These are phyloP conservation scores for Powellomyces hirtus DNA, from an alignment of 192 early-diverging fungal genomes.

Conservation along the genomic window DNA sequence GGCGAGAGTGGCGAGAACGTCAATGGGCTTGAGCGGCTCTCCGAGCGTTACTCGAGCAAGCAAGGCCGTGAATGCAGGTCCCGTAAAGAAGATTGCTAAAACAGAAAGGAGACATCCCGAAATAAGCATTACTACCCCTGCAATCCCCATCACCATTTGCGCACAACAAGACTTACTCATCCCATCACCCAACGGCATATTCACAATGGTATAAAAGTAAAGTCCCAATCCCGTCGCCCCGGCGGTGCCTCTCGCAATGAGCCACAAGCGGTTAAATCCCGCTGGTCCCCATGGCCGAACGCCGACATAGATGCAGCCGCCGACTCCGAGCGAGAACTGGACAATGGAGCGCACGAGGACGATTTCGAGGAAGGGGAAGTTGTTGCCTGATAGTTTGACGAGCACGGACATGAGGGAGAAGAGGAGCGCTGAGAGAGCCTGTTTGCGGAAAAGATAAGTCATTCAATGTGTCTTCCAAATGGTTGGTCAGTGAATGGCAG, in stretches of 20 bases:
- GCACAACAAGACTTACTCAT: conserved; percentile 56
- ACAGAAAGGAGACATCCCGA: background rate
- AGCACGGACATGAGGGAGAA: conserved; percentile 72
- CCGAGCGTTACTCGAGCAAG: conserved; percentile 58
- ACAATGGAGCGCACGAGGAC: conserved; percentile 71
- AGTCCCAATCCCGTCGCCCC: conserved; percentile 59
- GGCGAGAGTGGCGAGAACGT: conserved; percentile 49
- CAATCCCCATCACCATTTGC: too few relatives aligned
- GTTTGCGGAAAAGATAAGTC: too few relatives aligned
- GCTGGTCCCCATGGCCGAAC: conserved; percentile 57
- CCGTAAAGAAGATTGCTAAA: conserved; percentile 69
- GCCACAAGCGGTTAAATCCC: conserved; percentile 44
- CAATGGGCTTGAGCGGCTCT: conserved; percentile 62
- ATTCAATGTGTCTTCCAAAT: too few relatives aligned
- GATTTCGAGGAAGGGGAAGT: conserved; percentile 66
- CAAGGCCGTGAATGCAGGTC: conserved; percentile 74
- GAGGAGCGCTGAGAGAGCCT: conserved; percentile 67
- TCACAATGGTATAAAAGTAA: conserved; percentile 70
- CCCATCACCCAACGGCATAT: conserved; percentile 70
- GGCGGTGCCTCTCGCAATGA: conserved; percentile 62
- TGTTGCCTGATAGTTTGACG: conserved; percentile 61
- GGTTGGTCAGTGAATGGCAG: too few relatives aligned
- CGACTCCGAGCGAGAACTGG: conserved; percentile 58
- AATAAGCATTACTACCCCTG: background rate
- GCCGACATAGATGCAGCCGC: conserved; percentile 48